Conservation (phyloP, 164 flowering plant genomes). For the Buxus sempervirens region DNA sequence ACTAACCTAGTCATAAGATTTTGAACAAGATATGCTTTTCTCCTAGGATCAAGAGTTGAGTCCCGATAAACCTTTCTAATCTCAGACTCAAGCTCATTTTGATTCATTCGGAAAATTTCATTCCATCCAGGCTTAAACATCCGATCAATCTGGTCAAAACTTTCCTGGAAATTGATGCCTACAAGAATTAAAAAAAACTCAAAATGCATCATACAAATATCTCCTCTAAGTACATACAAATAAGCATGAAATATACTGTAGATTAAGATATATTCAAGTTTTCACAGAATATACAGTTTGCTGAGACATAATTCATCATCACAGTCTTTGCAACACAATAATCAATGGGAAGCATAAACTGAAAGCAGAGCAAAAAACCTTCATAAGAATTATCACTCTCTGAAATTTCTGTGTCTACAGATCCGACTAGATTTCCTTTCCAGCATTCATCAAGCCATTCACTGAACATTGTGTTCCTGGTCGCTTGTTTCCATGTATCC, state of each 20-base stretch:
- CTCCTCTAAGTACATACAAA: background rate
- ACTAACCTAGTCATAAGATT: conserved; percentile 92
- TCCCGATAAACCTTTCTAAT: conserved; percentile 83
- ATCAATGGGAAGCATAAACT: background rate
- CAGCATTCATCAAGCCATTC: conserved; percentile 99
- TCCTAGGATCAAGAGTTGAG: conserved; percentile 82
- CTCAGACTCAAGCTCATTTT: conserved; percentile 91
- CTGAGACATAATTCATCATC: background rate
- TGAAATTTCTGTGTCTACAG: conserved; percentile 29
- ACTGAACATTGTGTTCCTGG: conserved; percentile 92
- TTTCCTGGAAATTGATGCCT: conserved; percentile 55
- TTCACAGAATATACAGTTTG: background rate
- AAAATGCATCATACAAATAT: conserved; percentile 5
- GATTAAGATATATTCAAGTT: background rate
- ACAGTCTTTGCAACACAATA: background rate
- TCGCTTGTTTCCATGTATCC: conserved; percentile 92
- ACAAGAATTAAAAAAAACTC: conserved; percentile 4
- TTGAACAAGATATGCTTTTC: conserved; percentile 86
- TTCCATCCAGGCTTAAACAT: conserved; percentile 98
- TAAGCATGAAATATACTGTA: background rate
- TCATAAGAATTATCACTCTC: conserved; percentile 38
- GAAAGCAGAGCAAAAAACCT: conserved; percentile 36
- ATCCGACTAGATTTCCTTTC: conserved; percentile 51
- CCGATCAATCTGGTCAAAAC: conserved; percentile 52
- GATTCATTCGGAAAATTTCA: conserved; percentile 90